A percentile compares a stretch with the other conserved stretches of the same genome.
phyloP scores from a whole-genome alignment of 2,329 filamentous ascomycete genomes.

The Aspergillus melleus region DNA sequence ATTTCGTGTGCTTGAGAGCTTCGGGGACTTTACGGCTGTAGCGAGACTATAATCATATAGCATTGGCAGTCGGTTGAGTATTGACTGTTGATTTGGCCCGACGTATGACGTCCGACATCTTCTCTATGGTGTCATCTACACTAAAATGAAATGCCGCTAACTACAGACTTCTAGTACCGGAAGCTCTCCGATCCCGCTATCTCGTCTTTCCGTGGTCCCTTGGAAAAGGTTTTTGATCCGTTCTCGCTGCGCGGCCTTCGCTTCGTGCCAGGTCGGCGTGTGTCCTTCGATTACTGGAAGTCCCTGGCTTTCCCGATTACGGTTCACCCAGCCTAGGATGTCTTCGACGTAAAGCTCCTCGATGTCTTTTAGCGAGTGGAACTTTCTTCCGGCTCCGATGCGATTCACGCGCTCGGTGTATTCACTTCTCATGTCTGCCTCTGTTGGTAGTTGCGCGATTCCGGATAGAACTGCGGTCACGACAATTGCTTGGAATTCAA shows the following conservation, averaged over 20 bases:
- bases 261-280: constrained; percentile 30
- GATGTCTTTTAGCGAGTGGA: constrained; percentile 38
- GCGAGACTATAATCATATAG: no score
- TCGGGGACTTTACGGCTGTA: background rate
- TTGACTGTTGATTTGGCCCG: background rate
- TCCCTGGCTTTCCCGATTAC: constrained; percentile 13
- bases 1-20: background rate
- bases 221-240: constrained; percentile 19
- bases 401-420: constrained; percentile 26
- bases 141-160: background rate
- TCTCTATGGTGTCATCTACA: background rate
- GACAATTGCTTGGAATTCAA: constrained; percentile 68
- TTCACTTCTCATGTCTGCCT: constrained; percentile 38
- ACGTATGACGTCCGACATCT: background rate
- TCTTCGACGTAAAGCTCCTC: constrained; percentile 37
- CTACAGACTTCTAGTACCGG: constrained; percentile 10
- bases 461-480: constrained; percentile 60
- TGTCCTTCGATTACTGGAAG: constrained; percentile 31
- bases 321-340: constrained; percentile 39
- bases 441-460: constrained; percentile 48
- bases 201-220: background rate
- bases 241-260: constrained; percentile 26
- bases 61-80: no score
- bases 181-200: constrained; percentile 15
- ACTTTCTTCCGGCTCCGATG: constrained; percentile 35